phyloP scores from a whole-genome alignment of 2,329 filamentous ascomycete genomes.

The Zymoseptoria pseudotritici region DNA sequence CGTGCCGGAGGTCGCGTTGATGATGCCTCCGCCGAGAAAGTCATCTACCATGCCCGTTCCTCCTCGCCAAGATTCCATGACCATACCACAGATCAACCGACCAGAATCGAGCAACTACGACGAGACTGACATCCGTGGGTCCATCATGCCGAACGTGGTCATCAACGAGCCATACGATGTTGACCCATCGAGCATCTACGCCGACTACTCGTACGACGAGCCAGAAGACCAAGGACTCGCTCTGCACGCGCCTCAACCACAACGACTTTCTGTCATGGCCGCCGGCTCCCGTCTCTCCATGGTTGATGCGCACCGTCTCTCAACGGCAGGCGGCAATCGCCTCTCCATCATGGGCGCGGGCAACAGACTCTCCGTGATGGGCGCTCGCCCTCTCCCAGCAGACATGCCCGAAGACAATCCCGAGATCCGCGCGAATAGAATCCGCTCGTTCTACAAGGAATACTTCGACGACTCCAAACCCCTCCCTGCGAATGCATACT shows the following conservation, averaged over 20 bases:
- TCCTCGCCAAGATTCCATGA: constrained; percentile 19
- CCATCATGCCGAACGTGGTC: constrained; percentile 9
- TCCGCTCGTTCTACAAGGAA: constrained; percentile 98
- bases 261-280: constrained; percentile 4
- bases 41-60: constrained; percentile 10
- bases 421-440: constrained; percentile 89
- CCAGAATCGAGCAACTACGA: constrained; percentile 25
- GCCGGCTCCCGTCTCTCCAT: neutral
- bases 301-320: neutral
- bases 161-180: constrained; percentile 22
- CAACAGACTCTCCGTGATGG: constrained; percentile 47
- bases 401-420: constrained; percentile 84
- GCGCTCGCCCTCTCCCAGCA: constrained; percentile 76
- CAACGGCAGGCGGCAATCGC: neutral
- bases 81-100: constrained; percentile 11
- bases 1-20: constrained; percentile 12
- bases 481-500: constrained; percentile 27
- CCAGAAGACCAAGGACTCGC: constrained; percentile 6
- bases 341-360: constrained; percentile 4
- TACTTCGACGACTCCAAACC: constrained; percentile 84
- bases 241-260: constrained; percentile 5
- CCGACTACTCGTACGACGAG: constrained; percentile 17
- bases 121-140: constrained; percentile 15
- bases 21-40: constrained; percentile 10
- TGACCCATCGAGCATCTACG: constrained; percentile 20